Conservation (phyloP, 441 rosid genomes). For the Gossypium trilobum region DNA sequence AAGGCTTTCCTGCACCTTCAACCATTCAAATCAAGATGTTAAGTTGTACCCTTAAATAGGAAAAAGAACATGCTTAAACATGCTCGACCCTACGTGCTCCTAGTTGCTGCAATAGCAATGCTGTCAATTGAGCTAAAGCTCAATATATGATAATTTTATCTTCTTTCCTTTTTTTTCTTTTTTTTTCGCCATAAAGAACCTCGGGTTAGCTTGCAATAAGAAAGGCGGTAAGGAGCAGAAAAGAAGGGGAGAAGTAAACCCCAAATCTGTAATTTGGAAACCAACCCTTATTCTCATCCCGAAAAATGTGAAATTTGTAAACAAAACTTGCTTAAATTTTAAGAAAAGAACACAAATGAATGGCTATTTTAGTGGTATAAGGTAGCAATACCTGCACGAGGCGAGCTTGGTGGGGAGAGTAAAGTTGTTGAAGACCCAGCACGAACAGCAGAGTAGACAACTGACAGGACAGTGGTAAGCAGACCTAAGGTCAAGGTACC, state of each 20-base stretch:
- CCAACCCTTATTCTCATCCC: background rate
- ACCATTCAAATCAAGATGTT: background rate
- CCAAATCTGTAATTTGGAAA: no score
- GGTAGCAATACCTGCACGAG: conserved; percentile 57
- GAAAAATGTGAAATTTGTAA: background rate
- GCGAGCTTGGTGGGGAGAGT: conserved; percentile 73
- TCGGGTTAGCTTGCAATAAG: background rate
- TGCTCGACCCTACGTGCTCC: no score
- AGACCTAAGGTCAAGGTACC: conserved; percentile 70
- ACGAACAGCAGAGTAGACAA: conserved; percentile 84
- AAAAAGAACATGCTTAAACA: no score
- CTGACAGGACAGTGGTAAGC: conserved; percentile 74
- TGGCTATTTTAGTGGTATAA: background rate
- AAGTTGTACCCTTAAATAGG: background rate
- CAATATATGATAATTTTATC: background rate
- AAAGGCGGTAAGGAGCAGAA: background rate
- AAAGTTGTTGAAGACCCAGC: conserved; percentile 84
- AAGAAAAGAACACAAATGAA: background rate
- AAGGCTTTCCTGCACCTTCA: conserved; percentile 49
- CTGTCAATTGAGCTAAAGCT: no score
- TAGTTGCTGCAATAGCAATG: no score
- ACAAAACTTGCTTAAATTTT: background rate
- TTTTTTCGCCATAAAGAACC: background rate
- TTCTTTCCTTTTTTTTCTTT: background rate
- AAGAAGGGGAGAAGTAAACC: no score